Evolutionary conservation across 305 asterid species (phyloP), one percentile per base, ranked within the genome.

Genomic region (Withania somnifera): DNA sequence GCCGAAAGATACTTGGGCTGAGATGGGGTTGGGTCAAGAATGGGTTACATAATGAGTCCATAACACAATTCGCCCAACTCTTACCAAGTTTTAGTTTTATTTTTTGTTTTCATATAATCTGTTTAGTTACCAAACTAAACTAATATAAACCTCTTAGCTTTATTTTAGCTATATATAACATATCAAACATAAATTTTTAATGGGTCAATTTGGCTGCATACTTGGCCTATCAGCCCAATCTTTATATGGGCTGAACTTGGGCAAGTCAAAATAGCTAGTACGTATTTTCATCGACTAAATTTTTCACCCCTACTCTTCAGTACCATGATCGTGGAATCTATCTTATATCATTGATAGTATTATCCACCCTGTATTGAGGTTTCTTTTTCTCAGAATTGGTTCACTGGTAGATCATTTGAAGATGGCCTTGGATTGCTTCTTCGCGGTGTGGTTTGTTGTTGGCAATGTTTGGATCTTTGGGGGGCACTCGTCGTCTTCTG

Each of bases 401-500:
- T 82, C 83, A 28, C 76, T 83, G 81, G 79, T 84, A 57, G 86
- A 85, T 71, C 85, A 87, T 79, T 85, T 86, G 85, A 88, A 85
- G 64, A 85, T 85, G 89, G 88, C 86, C 57, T 87, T 88, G 87
- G 91, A 87, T 71, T 87, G 89, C 81, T 88, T 88, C 69, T 88
- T 87, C 64, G 89, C 89, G 2, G 89, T 88, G 73, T 88, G 89
- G 89, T 88, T 88, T 77, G 89, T 88, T 11, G 88, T 86, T 40
- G 91, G 91, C 75, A 86, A 86, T 61, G 88, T 87, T 63, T 88
- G 91, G 91, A 85, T 88, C 73, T 88, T 88, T 82, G 89, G 91
- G 56, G 89, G 89, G 75, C 88, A 87, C 83, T 79, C 91, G 22
- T 88, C 89, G 52, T 83, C 89, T 79, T 84, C 91, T 1, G 90